Conservation (phyloP, 495 filamentous ascomycete genomes). For the Hypoxylon cercidicola region DNA sequence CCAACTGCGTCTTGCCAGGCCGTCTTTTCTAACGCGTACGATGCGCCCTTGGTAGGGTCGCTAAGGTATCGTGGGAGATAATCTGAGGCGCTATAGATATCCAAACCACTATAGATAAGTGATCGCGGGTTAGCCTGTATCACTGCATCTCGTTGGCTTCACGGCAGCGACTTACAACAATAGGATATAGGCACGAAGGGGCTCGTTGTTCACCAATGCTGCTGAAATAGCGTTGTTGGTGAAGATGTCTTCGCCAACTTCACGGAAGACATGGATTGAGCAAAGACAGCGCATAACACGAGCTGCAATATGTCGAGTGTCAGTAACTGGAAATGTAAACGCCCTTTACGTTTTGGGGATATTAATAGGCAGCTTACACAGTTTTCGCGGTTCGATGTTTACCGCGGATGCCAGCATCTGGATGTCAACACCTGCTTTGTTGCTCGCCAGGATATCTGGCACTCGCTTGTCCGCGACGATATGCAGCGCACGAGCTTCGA, state of each 20-base stretch:
- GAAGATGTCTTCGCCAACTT: slow-evolving; percentile 40
- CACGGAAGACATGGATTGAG: slow-evolving; percentile 49
- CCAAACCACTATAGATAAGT: slow-evolving; percentile 29
- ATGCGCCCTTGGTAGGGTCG: slow-evolving; percentile 38
- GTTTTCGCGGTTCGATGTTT: slow-evolving; percentile 45
- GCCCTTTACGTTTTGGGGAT: background rate
- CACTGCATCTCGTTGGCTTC: background rate
- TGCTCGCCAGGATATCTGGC: slow-evolving; percentile 43
- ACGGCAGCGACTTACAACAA: slow-evolving; percentile 35
- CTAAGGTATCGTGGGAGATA: slow-evolving; percentile 47
- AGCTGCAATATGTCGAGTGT: slow-evolving; percentile 23
- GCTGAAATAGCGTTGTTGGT: slow-evolving; percentile 51
- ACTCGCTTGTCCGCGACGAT: slow-evolving; percentile 47
- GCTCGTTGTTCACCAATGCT: slow-evolving; percentile 47
- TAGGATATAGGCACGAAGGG: slow-evolving; percentile 47
- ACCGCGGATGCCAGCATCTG: slow-evolving; percentile 32
- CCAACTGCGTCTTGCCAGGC: slow-evolving; percentile 48
- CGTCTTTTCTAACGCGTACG: slow-evolving; percentile 45
- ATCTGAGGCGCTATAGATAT: slow-evolving; percentile 47
- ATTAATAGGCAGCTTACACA: slow-evolving; percentile 34
- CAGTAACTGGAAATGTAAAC: background rate
- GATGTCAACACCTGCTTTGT: slow-evolving; percentile 36
- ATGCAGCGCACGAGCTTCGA: slow-evolving; percentile 46
- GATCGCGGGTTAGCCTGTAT: background rate
- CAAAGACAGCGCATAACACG: slow-evolving; percentile 50